phyloP scores from a whole-genome alignment of 2,329 filamentous ascomycete species.

The Fusarium irregulare region DNA sequence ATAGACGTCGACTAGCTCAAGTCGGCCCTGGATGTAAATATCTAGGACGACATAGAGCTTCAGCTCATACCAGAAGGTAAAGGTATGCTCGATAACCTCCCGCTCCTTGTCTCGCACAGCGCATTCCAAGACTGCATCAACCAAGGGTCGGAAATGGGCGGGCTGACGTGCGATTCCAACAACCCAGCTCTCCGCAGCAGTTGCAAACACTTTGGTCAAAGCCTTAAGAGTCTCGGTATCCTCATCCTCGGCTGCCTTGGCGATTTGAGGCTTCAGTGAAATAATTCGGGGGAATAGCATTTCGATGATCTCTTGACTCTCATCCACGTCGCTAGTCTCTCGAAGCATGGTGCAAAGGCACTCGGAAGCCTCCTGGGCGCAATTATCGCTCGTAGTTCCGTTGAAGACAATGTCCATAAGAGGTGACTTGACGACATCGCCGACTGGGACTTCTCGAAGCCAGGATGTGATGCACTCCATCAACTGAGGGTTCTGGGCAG shows the following conservation, averaged over 20 bases:
- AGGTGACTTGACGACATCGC: constrained; percentile 84
- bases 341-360: constrained; percentile 91
- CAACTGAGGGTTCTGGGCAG: constrained; percentile 87
- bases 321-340: constrained; percentile 94
- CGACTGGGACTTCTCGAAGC: constrained; percentile 90
- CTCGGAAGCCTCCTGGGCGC: constrained; percentile 89
- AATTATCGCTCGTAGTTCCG: constrained; percentile 78
- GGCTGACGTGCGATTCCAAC: constrained; percentile 89
- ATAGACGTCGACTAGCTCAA: constrained; percentile 83
- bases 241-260: constrained; percentile 79
- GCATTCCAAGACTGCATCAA: constrained; percentile 93
- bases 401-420: constrained; percentile 84
- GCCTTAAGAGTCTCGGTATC: constrained; percentile 89
- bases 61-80: constrained; percentile 97
- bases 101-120: constrained; percentile 87
- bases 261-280: constrained; percentile 79
- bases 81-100: constrained; percentile 93
- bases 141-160: constrained; percentile 81
- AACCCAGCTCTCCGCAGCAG: constrained; percentile 95
- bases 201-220: constrained; percentile 88
- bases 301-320: constrained; percentile 84
- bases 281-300: constrained; percentile 84
- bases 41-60: constrained; percentile 96
- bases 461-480: constrained; percentile 97
- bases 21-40: constrained; percentile 83